Conservation (phyloP, 1,139 yeast genomes). For the Debaryomyces psychrophilus region DNA sequence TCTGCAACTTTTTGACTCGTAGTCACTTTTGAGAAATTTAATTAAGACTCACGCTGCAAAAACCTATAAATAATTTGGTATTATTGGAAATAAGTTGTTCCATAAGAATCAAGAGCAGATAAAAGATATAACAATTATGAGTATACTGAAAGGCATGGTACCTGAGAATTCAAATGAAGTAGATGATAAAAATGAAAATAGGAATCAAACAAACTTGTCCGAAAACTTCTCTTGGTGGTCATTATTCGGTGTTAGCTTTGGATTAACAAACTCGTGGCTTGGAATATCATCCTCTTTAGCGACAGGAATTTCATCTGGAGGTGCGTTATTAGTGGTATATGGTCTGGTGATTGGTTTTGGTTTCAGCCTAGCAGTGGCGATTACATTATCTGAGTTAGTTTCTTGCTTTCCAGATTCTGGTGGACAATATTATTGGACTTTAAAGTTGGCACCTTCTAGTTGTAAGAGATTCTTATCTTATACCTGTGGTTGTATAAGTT, state of each 20-base stretch:
- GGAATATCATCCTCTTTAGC: constrained; percentile 55
- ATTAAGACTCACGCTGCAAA: neutral
- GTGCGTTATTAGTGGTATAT: constrained; percentile 51
- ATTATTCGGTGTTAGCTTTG: constrained; percentile 51
- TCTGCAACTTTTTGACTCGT: constrained; percentile 4
- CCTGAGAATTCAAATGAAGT: neutral
- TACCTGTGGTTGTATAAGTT: constrained; percentile 12
- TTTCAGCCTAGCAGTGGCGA: constrained; percentile 11
- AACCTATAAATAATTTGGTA: neutral
- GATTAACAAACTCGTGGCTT: constrained; percentile 58
- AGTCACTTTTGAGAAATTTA: neutral
- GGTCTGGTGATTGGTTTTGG: constrained; percentile 38
- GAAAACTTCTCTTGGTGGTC: constrained; percentile 13
- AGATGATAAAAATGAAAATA: neutral
- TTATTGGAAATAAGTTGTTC: neutral
- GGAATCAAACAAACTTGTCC: neutral
- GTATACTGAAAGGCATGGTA: neutral
- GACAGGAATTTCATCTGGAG: constrained; percentile 52
- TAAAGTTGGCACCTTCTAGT: constrained; percentile 12
- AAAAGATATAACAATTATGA: neutral
- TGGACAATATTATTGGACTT: constrained; percentile 26
- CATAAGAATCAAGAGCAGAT: neutral
- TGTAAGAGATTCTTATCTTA: constrained; percentile 11
- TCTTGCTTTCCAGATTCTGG: constrained; percentile 23
- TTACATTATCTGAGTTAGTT: constrained; percentile 21